Conservation (phyloP, 192 early-diverging fungal genomes). For the Coemansia sp. region DNA sequence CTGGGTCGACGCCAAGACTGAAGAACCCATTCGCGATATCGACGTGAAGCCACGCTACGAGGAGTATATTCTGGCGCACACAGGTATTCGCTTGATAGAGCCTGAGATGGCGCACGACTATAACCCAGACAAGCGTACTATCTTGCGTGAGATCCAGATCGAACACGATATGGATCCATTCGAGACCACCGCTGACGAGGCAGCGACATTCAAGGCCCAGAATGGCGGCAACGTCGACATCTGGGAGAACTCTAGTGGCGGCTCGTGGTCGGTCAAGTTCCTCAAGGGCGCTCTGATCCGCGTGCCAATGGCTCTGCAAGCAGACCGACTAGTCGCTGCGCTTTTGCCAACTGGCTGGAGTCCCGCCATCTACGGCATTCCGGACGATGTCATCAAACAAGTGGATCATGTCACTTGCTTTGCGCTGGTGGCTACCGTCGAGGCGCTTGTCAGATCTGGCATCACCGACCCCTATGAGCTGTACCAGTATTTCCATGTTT, state of each 20-base stretch:
- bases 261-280: conserved; percentile 76
- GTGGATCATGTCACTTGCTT: conserved; percentile 89
- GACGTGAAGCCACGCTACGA: conserved; percentile 92
- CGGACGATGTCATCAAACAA: conserved; percentile 86
- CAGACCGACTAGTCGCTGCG: conserved; percentile 82
- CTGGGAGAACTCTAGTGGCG: conserved; percentile 51
- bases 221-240: conserved; percentile 80
- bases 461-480: conserved; percentile 97
- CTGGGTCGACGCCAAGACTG: conserved; percentile 86
- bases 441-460: conserved; percentile 87
- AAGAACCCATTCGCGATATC: conserved; percentile 80
- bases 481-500: conserved; percentile 94
- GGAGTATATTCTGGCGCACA: conserved; percentile 85
- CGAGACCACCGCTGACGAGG: conserved; percentile 86
- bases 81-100: conserved; percentile 65
- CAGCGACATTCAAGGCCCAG: conserved; percentile 78
- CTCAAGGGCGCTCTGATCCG: conserved; percentile 87
- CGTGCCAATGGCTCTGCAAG: conserved; percentile 87
- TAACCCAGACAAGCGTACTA: conserved; percentile 80
- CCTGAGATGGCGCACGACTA: conserved; percentile 84
- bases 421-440: conserved; percentile 86
- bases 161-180: conserved; percentile 87
- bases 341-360: conserved; percentile 95
- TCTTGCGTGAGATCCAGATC: conserved; percentile 86
- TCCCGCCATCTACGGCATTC: conserved; percentile 84